Evolutionary conservation across 1,284 basidiomycete genomes (phyloP), one percentile per base, ranked within the genome.

Genomic region (Athelia sp.): DNA sequence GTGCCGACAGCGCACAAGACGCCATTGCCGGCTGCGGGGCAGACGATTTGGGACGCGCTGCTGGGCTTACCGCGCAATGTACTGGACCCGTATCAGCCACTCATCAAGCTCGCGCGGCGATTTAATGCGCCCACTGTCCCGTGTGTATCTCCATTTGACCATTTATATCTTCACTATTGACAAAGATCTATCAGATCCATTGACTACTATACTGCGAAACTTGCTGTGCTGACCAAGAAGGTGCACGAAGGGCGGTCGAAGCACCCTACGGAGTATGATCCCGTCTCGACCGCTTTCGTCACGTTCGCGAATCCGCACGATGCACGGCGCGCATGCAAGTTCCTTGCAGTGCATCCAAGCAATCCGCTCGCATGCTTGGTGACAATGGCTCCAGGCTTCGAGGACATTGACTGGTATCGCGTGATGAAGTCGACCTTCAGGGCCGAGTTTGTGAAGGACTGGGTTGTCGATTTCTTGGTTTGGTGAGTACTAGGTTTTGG

Each of bases 261-360:
- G 49, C 72, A 84, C 3, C 64, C 79, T 0, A 65, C 69, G 1
- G 79, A 83, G 36, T 93, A 84, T 59, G 76, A 84, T 32, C 75
- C 92, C 3, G 83, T 88, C 32, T 88, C 89, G 1, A 92, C 90
- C 0, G 93, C 92, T 1, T 96, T 97, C 59, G 87, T 96, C 34
- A 94, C 92, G 0, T 92, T 93, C 63, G 74, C 74, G 10, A 76
- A 85, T 51, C 83, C 88, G 0, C 75, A 71, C 4, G 87, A 90
- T 57, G 88, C 90, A 2, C 68, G 82, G 46, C 72, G 79, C 57
- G 89, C 87, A 17, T 83, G 89, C 64, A 87, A 83, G 56, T 86
- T 84, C 61, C 70, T 93, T 40, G 78, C 89, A 35, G 83, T 86
- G 36, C 85, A 93, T 66, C 84, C 89, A 18, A 79, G 87, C 55